Base-by-base conservation (phyloP, 768 basidiomycete species). In the Leccinum longicurvipes region DNA sequence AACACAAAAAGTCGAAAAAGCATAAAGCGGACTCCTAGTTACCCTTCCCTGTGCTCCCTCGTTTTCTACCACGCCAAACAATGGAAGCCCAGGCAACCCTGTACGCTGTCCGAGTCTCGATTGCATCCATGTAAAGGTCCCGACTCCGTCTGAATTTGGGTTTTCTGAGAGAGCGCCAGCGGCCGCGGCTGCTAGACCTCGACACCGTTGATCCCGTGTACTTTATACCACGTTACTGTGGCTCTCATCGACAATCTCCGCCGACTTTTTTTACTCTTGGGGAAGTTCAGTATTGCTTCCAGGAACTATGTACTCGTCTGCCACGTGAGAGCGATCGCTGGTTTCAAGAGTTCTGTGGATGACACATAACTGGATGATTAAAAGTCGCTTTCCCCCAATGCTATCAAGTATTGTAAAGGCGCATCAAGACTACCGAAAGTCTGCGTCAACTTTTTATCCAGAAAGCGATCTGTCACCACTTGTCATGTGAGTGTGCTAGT, bases 1-100 rank as follows among this genome's bases (percentile, higher is more conserved):
- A 78, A 62, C 83, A 79, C 45, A 81, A 79, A 63, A 84, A 80
- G 62, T 62, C 66, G 25, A 85, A 72, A 82, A 81, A 69, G 66
- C 69, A 41, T 76, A 82, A 68, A 68, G 63, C 34, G 24, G 50
- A 52, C 12, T n/a, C 47, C 11, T 67, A 65, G 60, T 44, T 53
- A 50, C 17, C 4, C 6, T 15, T 36, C 14, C 31, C 19, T 24
- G n/a, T 48, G 19, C 11, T 7, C 17, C 17, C 29, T 24, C 17
- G 9, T 23, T 27, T 28, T 47, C 48, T n/a, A 15, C 31, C 31
- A 36, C 51, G 47, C 45, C 8, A 11, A 21, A 63, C 50, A 34
- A 39, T 19, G 39, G 5, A 19, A 6, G 10, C 17, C 17, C 34
- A 17, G 17, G 34, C 8, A 36, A n/a, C 17, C 34, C 17, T 36